Evolutionary conservation across 2,329 filamentous ascomycete genomes (phyloP).

Genomic region (Rhinocladiella mackenziei): DNA sequence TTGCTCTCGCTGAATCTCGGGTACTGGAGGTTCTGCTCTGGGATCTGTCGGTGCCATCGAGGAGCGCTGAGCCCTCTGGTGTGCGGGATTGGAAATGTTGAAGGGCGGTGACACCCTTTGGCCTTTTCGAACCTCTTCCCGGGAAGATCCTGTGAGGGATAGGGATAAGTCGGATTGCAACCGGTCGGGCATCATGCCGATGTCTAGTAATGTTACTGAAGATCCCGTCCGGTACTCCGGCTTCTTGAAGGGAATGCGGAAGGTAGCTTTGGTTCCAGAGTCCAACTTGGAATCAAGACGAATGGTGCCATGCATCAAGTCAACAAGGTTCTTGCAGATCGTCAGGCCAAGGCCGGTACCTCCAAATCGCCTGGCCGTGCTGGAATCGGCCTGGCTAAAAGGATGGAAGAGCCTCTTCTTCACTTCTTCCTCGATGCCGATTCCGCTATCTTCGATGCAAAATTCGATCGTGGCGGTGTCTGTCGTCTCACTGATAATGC

Average conservation of each 20-base stretch:
- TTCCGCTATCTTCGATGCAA: slow-evolving; percentile 71
- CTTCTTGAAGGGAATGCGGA: slow-evolving; percentile 74
- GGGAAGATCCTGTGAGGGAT: slow-evolving; percentile 26
- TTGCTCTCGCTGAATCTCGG: slow-evolving; percentile 56
- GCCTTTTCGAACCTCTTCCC: slow-evolving; percentile 7
- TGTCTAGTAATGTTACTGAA: slow-evolving; percentile 54
- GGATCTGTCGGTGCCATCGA: slow-evolving; percentile 46
- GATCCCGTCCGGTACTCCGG: slow-evolving; percentile 50
- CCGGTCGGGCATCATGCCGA: slow-evolving; percentile 47
- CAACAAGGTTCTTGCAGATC: slow-evolving; percentile 75
- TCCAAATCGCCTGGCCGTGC: slow-evolving; percentile 72
- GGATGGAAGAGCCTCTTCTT: slow-evolving; percentile 70
- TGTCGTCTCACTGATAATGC: slow-evolving; percentile 59
- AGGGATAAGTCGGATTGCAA: slow-evolving; percentile 42
- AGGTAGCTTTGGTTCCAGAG: slow-evolving; percentile 67
- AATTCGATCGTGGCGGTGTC: slow-evolving; percentile 68
- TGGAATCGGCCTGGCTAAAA: slow-evolving; percentile 77
- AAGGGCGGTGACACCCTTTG: slow-evolving; percentile 7
- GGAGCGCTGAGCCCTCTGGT: slow-evolving; percentile 28
- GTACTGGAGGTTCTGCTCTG: slow-evolving; percentile 13
- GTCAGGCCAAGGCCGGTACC: slow-evolving; percentile 74
- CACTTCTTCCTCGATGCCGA: slow-evolving; percentile 76
- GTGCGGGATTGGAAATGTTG: slow-evolving; percentile 26
- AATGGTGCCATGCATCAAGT: slow-evolving; percentile 76
- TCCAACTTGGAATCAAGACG: slow-evolving; percentile 63